Conservation (phyloP, 139 green algal genomes). For the Astrephomene gubernaculifera region DNA sequence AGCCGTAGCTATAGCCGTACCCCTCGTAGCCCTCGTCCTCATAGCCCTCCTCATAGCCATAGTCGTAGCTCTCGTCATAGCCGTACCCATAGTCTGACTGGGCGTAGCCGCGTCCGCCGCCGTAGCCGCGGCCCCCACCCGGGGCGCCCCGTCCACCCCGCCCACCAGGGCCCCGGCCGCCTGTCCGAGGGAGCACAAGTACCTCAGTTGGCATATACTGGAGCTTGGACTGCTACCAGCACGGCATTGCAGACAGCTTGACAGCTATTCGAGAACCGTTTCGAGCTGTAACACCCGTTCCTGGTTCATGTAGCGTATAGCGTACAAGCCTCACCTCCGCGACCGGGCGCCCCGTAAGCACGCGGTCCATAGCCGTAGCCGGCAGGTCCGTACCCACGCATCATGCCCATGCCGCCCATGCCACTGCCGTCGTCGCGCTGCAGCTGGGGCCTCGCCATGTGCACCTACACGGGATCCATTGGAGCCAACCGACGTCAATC, state of each 20-base stretch:
- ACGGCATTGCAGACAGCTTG: no score
- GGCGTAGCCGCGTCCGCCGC: background rate
- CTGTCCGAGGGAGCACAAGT: background rate
- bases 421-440: conserved; percentile 39
- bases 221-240: no score
- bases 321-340: conserved; percentile 25
- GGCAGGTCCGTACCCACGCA: conserved; percentile 34
- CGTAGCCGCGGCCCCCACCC: conserved; percentile 12
- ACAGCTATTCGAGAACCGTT: no score
- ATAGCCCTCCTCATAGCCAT: conserved; percentile 27
- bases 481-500: no score
- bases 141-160: conserved; percentile 27
- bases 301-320: no score
- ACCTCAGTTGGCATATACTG: no score
- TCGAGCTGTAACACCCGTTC: no score
- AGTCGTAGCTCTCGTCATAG: background rate
- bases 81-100: conserved; percentile 10
- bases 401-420: conserved; percentile 29
- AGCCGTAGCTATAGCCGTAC: conserved; percentile 39
- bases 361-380: conserved; percentile 41
- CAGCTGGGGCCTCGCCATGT: conserved; percentile 65
- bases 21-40: conserved; percentile 41
- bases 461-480: conserved; percentile 60
- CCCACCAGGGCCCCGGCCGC: conserved; percentile 5
- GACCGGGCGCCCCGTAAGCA: conserved; percentile 26